phyloP scores from a whole-genome alignment of 805 yeast species.

The Candida pseudofarinosa region DNA sequence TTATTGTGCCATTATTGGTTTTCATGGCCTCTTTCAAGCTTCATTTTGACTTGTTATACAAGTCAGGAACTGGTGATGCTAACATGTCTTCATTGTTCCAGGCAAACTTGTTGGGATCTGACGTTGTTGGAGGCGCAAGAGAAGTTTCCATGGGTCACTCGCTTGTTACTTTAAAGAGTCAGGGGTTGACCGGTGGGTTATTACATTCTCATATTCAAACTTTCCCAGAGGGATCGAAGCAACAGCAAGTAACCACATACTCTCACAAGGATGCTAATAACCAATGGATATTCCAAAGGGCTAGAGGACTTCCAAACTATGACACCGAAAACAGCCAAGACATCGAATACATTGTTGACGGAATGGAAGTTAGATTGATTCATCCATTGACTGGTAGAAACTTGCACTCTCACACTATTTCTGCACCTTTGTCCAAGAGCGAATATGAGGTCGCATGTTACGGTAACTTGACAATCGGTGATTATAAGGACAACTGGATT shows the following conservation, averaged over 20 bases:
- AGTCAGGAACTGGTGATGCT: slow-evolving; percentile 79
- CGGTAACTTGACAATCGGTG: slow-evolving; percentile 64
- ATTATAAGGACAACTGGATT: slow-evolving; percentile 72
- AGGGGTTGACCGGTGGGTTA: slow-evolving; percentile 42
- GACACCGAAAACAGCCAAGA: slow-evolving; percentile 29
- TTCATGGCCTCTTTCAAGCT: slow-evolving; percentile 67
- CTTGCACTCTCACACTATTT: slow-evolving; percentile 67
- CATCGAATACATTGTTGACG: slow-evolving; percentile 47
- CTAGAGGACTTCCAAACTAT: slow-evolving; percentile 33
- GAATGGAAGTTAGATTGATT: slow-evolving; percentile 56
- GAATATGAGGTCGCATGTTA: slow-evolving; percentile 69
- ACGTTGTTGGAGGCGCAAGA: slow-evolving; percentile 63
- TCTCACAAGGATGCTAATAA: slow-evolving; percentile 44
- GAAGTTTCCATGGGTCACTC: slow-evolving; percentile 55
- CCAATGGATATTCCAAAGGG: slow-evolving; percentile 46
- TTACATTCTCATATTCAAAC: slow-evolving; percentile 46
- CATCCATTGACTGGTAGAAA: slow-evolving; percentile 63
- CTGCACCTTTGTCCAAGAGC: slow-evolving; percentile 55
- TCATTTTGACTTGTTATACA: slow-evolving; percentile 69
- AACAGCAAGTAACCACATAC: slow-evolving; percentile 46
- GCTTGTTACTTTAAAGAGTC: slow-evolving; percentile 36
- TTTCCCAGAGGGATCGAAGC: slow-evolving; percentile 45
- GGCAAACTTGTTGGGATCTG: slow-evolving; percentile 67
- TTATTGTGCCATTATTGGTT: slow-evolving; percentile 58
- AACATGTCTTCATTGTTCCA: slow-evolving; percentile 79